Conservation (phyloP, 2,329 filamentous ascomycete species). For the Cladobotryum protrusum region DNA sequence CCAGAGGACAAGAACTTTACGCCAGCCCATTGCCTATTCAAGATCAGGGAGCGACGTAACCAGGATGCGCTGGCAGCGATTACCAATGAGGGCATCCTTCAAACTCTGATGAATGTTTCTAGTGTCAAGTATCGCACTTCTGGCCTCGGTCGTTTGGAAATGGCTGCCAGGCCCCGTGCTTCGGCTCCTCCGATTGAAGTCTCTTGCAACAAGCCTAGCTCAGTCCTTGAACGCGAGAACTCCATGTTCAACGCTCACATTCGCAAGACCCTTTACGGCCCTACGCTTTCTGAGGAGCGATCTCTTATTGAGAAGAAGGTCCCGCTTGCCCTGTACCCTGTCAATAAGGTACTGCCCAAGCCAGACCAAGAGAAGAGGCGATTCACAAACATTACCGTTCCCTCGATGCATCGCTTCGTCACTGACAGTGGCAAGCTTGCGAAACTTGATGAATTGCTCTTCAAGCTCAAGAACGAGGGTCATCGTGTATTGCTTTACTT, state of each 20-base stretch:
- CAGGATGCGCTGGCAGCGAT: constrained; percentile 62
- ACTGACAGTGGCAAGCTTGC: constrained; percentile 96
- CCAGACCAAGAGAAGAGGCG: constrained; percentile 76
- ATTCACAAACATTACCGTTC: constrained; percentile 86
- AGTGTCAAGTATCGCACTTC: constrained; percentile 57
- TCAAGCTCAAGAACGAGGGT: constrained; percentile 82
- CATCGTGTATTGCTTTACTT: constrained; percentile 97
- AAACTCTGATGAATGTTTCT: constrained; percentile 73
- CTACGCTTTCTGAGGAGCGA: constrained; percentile 59
- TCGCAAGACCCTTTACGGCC: constrained; percentile 68
- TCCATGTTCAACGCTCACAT: constrained; percentile 73
- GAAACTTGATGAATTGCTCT: constrained; percentile 79
- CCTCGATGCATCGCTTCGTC: constrained; percentile 95
- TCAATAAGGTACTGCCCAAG: constrained; percentile 61
- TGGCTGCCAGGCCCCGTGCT: constrained; percentile 70
- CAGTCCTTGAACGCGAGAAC: constrained; percentile 61
- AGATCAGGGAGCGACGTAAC: constrained; percentile 66
- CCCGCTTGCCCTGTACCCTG: constrained; percentile 58
- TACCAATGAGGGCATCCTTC: constrained; percentile 65
- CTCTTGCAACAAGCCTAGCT: constrained; percentile 61
- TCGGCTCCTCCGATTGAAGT: constrained; percentile 83
- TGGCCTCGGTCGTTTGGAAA: constrained; percentile 72
- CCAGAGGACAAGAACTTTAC: constrained; percentile 55
- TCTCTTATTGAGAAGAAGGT: constrained; percentile 68
- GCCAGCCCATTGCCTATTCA: constrained; percentile 73